Evolutionary conservation across 768 basidiomycete genomes (phyloP), one percentile per base, ranked within the genome.

Genomic region (Rhizopogon rudus): DNA sequence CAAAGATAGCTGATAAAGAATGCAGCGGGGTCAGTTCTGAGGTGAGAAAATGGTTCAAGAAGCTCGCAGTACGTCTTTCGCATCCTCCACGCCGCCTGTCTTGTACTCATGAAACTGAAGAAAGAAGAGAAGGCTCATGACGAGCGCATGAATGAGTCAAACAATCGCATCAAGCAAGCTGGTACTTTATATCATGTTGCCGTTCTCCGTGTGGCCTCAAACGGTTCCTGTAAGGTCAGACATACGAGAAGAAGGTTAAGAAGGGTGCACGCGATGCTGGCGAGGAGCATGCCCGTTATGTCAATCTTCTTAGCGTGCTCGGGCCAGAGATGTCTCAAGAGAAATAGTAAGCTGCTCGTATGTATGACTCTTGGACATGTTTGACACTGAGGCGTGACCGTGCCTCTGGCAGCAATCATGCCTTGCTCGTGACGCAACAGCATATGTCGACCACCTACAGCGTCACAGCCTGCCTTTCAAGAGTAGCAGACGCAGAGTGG

Each of bases 11-110:
- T 12, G 86, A 88, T 61, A 90, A 82, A 70, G 89, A 92, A 59
- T 88, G 83, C 56, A 82, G 84, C 57, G 63, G 54, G 20, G 72
- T 90, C 49, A 83, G 81, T 59, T 68, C 73, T 31, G 89, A 91
- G 59, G 82, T 90, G 41, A 87, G 84, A 75, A 92, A 88, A 63
- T 91, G 89, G 88, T 85, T 91, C 76, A 91, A 88, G 81, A 90
- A 85, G 68, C 77, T 91, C 37, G 78, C 83, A 48, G 89, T 91
- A 62, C 61, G 87, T 48, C 8, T 25, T 25, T 25, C 20, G 13
- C 17, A 20, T 33, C 71, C 31, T 50, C 54, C 42, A 56, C 40
- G 17, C n/a, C 22, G 0, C 44, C 39, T 44, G 3, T 44, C 22
- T 25, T n/a, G 2, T 55, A 5, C 41, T 50, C 31, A 39, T 8